Evolutionary conservation across 768 basidiomycete genomes (phyloP), one percentile per base, ranked within the genome.

Genomic region (Hypholoma sublateritium): DNA sequence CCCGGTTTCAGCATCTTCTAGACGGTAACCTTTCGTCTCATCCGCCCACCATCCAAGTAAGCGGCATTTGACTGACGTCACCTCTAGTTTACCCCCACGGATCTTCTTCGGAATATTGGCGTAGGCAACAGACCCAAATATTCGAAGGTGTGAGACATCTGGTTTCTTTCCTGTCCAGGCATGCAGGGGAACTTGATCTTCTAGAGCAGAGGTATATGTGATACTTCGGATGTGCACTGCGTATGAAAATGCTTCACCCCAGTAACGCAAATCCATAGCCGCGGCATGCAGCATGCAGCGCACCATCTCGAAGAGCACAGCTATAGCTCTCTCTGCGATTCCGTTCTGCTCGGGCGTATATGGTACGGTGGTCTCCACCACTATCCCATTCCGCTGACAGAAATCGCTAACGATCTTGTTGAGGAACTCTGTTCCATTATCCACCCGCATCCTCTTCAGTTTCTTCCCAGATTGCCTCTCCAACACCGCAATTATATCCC

Each of bases 311-410:
- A 68, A 16, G 0, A 72, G 41, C 0, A 67, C 68, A 11, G 56
- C 12, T 46, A 71, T 74, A 7, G 59, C 51, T 1, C 66, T 32
- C 35, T 79, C 73, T 0, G 72, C 74, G 1, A 74, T 50, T 0
- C 74, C 67, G 36, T 74, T 74, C 34, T 75, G 68, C 9, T 61
- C 25, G 0, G 69, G 71, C 4, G 66, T 63, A 17, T 73, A 67
- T 0, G 70, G 70, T 0, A 62, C 62, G 0, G 69, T 74, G 0
- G 58, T 60, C n/a, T 76, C 63, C 0, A 69, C 19, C 0, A 65
- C 54, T 1, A 76, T 70, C 0, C 72, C 70, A 1, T 63, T 55
- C 0, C 48, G 3, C 0, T 19, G 35, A 35, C 65, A 68, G 25
- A 61, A 69, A 1, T 22, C 22, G 8, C 62, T 45, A 14, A 69